Evolutionary conservation across 257 asterid species (phyloP), one percentile per base, ranked within the genome.

Genomic region (Phtheirospermum japonicum): DNA sequence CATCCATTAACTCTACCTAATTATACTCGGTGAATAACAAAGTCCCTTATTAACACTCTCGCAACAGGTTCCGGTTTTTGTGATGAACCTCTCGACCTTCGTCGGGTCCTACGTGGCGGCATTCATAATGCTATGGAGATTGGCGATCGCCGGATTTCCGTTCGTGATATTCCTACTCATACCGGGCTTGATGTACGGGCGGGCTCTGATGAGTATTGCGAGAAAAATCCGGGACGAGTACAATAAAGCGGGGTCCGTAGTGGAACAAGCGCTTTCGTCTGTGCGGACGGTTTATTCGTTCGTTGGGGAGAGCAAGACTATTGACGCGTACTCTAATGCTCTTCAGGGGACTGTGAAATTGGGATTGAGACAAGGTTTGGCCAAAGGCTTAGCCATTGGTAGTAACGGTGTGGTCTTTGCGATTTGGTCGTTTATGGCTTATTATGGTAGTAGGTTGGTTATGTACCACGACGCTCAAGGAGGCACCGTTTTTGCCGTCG

Each of bases 311-410:
- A 71, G 64, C 50, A 86, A 75, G 75, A 83, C 89, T 0, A 59
- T 76, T 0, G 76, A 57, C 7, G 63, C 71, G 0, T 92, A 86
- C 57, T 86, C 95, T 2, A 66, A 58, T 33, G 90, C 99, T 30
- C 91, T 92, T 14, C 80, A 85, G 23, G 99, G 88, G 59, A 77
- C 94, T 1, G 83, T 84, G 5, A 81, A 78, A 31, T 67, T 89
- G 56, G 97, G 99, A 8, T 45, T 82, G 9, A 66, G 74, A 48
- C 99, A 92, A 71, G 99, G 99, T 12, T 80, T 89, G 6, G 90
- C 93, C 5, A 92, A 92, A 76, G 99, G 99, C 6, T 69, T 92
- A 65, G 96, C 97, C 4, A 78, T 92, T 20, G 99, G 99, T 0
- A 92, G 99, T 18, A 92, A 82, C 13, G 87, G 96, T 1, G 63